Evolutionary conservation across 179 eudicot genomes (phyloP).

Genomic region (Patellifolia procumbens): DNA sequence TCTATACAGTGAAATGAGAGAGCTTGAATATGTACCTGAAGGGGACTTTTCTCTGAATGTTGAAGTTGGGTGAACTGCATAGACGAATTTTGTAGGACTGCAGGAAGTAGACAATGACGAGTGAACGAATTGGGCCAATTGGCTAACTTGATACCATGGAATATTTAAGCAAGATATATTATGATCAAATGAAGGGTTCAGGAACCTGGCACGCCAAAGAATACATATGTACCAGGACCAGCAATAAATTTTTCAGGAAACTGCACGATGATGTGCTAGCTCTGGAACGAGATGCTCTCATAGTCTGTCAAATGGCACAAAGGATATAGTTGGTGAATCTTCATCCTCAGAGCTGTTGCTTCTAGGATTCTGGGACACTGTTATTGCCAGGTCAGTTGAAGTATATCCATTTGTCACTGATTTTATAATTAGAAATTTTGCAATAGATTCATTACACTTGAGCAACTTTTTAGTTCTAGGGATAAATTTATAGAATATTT

Average conservation of each 20-base stretch:
- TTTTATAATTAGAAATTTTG: too few species aligned
- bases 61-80: constrained; percentile 16
- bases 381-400: too few species aligned
- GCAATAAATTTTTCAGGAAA: background rate
- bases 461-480: too few species aligned
- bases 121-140: background rate
- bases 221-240: background rate
- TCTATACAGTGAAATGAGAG: constrained; percentile 53
- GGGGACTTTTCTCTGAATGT: constrained; percentile 23
- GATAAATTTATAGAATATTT: too few species aligned
- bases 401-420: background rate
- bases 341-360: too few species aligned
- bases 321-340: background rate
- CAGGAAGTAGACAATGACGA: background rate
- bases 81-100: background rate
- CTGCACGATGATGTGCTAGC: background rate
- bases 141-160: background rate
- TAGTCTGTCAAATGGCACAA: background rate
- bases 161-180: background rate
- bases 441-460: too few species aligned
- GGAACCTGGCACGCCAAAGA: background rate
- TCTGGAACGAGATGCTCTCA: background rate
- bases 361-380: background rate
- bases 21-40: constrained; percentile 35
- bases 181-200: background rate